Evolutionary conservation across 2,329 filamentous ascomycete species (phyloP), one percentile per base, ranked within the genome.

Genomic region (Botryosphaeria agaves): DNA sequence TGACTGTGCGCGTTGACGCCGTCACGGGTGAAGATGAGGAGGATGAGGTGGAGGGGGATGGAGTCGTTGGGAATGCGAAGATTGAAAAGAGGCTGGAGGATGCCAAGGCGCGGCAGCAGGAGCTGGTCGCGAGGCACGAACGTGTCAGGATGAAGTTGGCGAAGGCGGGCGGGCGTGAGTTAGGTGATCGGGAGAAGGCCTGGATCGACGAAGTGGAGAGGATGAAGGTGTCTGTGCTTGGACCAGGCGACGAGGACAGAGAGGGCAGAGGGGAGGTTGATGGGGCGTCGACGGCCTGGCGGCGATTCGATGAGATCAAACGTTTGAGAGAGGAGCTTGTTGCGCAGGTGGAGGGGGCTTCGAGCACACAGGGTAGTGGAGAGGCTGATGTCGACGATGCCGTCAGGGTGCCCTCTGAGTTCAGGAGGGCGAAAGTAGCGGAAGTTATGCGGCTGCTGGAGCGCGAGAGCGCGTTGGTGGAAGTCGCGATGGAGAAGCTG

Each of bases 391-490:
- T 18, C 16, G 2, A 11, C n/a, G 28, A 14, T 18, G 26, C 48
- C 49, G 40, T 69, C 30, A 57, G 61, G 38, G 69, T 77, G 32
- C 68, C 72, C 8, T 54, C 62, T 14, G 69, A 73, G 32, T 62
- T 78, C 34, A 62, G 72, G 34, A 68, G 62, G 51, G 65, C 61
- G 30, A 78, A 77, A 52, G 51, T 80, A 39, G 60, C 61, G 33
- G 66, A 77, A 46, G 70, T 81, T 14, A 70, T 70, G 51, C 54
- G 55, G 17, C 49, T 79, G 35, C 52, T 82, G 38, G 71, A 76
- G 34, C 58, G 76, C 17, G 75, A 82, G 52, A 68, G 68, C 28
- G 72, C 72, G 4, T 50, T 81, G 42, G 69, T 81, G 5, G 74
- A 80, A 40, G 75, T 70, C 14, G 66, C 78, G 14, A 72, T 65